phyloP scores from a whole-genome alignment of 2,329 filamentous ascomycete genomes.

The Penicillium sp. region DNA sequence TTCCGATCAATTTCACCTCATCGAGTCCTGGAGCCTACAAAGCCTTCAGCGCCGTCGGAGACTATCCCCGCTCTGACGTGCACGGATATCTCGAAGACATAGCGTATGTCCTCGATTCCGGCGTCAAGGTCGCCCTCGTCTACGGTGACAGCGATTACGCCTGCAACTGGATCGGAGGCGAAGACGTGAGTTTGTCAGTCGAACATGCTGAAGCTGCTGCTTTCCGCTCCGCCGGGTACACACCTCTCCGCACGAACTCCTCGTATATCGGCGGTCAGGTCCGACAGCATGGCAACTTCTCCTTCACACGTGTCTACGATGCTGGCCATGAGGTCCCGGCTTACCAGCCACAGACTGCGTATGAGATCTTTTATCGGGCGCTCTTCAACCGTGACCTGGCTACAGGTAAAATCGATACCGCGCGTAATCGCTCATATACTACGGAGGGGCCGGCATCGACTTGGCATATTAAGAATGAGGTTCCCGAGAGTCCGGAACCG shows the following conservation, averaged over 20 bases:
- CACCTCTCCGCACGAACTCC: conserved; percentile 41
- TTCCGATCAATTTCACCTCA: conserved; percentile 57
- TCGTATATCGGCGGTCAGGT: conserved; percentile 47
- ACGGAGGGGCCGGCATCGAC: conserved; percentile 41
- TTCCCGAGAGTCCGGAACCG: conserved; percentile 39
- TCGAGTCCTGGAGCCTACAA: conserved; percentile 43
- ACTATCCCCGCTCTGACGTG: conserved; percentile 48
- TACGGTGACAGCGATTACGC: conserved; percentile 59
- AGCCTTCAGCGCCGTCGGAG: conserved; percentile 48
- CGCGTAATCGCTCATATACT: conserved; percentile 35
- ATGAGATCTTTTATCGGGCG: conserved; percentile 53
- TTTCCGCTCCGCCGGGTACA: conserved; percentile 52
- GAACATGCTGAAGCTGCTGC: conserved; percentile 43
- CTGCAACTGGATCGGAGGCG: conserved; percentile 57
- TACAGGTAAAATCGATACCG: conserved; percentile 49
- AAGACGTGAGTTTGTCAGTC: conserved; percentile 50
- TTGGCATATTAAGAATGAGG: conserved; percentile 46
- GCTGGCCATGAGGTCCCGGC: conserved; percentile 51
- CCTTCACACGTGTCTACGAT: conserved; percentile 48
- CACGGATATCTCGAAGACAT: conserved; percentile 37
- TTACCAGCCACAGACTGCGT: conserved; percentile 55
- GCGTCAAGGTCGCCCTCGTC: conserved; percentile 55
- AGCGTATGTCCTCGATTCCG: conserved; percentile 53
- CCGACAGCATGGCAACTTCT: conserved; percentile 49
- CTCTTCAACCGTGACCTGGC: conserved; percentile 53